Percentiles rank a stretch among this genome's conserved stretches.
Conservation (phyloP, 148 eudicot species). For the Chenopodium formosanum region DNA sequence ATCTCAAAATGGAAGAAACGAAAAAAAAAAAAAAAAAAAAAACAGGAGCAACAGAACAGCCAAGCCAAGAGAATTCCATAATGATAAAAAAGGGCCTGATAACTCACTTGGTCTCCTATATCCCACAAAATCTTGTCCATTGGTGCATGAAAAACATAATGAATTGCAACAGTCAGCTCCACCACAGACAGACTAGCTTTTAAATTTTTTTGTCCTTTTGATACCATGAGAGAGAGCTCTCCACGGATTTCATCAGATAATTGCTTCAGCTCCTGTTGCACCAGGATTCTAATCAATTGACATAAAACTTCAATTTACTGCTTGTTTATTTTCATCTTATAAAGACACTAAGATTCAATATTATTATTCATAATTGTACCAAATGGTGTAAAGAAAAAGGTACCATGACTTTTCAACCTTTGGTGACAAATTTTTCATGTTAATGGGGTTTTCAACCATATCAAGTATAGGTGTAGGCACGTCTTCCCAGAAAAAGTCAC, state of each 20-base stretch:
- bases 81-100: background rate
- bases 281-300: conserved; percentile 25
- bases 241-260: conserved; percentile 77
- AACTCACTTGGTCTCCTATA: conserved; percentile 70
- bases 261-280: conserved; percentile 70
- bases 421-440: conserved; percentile 71
- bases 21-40: background rate
- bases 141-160: conserved; percentile 80
- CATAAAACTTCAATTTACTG: background rate
- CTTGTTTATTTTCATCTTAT: background rate
- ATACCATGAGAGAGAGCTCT: conserved; percentile 54
- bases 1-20: background rate
- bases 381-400: conserved; percentile 31
- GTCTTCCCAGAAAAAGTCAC: conserved; percentile 62
- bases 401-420: conserved; percentile 62
- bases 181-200: conserved; percentile 69
- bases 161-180: conserved; percentile 86
- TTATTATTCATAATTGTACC: background rate
- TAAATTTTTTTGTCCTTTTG: conserved; percentile 47
- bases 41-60: conserved; percentile 2
- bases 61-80: background rate
- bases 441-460: conserved; percentile 73
- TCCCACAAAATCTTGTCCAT: conserved; percentile 94
- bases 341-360: background rate
- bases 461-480: conserved; percentile 82